phyloP scores from a whole-genome alignment of 2,329 filamentous ascomycete genomes.

The Monilinia laxa region DNA sequence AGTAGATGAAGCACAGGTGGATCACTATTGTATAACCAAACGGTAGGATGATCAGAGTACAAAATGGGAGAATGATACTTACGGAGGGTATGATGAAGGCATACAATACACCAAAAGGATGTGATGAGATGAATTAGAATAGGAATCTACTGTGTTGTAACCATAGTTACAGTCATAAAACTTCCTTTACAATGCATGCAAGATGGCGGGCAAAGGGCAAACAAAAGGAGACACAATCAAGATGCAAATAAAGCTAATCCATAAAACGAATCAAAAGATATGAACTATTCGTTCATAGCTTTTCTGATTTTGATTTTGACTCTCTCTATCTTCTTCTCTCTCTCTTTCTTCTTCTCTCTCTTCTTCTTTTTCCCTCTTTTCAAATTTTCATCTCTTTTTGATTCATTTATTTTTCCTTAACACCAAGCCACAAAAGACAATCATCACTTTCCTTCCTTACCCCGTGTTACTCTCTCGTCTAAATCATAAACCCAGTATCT shows the following conservation, averaged over 20 bases:
- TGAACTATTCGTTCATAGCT: neutral
- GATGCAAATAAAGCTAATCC: neutral
- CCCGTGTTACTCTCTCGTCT: conserved; percentile 17
- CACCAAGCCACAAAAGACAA: conserved; percentile 6
- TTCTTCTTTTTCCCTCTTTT: neutral
- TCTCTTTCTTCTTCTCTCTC: neutral
- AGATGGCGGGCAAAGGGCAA: neutral
- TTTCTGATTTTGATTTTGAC: neutral
- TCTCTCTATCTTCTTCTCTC: neutral
- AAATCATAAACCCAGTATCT: neutral
- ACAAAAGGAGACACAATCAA: conserved; percentile 7
- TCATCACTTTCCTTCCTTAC: conserved; percentile 15
- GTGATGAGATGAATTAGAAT: neutral
- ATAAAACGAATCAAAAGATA: neutral
- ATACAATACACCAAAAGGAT: conserved; percentile 16
- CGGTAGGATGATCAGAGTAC: neutral
- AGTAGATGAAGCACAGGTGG: too few species aligned
- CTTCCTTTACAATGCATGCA: too few species aligned
- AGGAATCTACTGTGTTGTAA: neutral
- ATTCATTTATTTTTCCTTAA: neutral
- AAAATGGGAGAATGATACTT: neutral
- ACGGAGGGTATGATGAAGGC: neutral
- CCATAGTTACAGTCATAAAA: neutral
- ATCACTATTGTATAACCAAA: neutral
- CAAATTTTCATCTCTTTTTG: neutral